phyloP scores from a whole-genome alignment of 2,329 filamentous ascomycete genomes.

The Fusarium torulosum region DNA sequence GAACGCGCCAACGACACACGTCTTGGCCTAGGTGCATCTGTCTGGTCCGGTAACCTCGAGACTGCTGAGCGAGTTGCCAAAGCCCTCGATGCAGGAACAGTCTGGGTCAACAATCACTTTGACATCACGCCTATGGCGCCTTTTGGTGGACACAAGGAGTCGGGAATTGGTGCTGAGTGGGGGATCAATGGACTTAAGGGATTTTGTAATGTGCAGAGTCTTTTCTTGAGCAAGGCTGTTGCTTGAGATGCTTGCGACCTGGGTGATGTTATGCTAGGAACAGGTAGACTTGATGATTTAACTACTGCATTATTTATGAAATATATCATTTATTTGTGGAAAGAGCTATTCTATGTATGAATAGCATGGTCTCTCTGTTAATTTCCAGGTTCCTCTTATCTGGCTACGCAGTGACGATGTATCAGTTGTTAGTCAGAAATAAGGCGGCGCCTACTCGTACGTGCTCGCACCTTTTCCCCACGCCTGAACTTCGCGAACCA shows the following conservation, averaged over 20 bases:
- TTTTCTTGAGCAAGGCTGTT: constrained; percentile 38
- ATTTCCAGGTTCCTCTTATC: too few species aligned
- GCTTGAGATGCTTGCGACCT: not conserved
- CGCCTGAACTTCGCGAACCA: too few species aligned
- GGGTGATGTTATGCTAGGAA: too few species aligned
- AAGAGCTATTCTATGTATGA: too few species aligned
- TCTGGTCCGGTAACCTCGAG: constrained; percentile 66
- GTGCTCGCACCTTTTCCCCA: too few species aligned
- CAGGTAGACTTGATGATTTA: too few species aligned
- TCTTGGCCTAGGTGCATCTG: constrained; percentile 66
- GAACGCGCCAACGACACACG: constrained; percentile 66
- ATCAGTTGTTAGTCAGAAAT: too few species aligned
- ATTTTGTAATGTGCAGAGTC: constrained; percentile 49
- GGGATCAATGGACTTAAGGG: constrained; percentile 55
- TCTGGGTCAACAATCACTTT: constrained; percentile 71
- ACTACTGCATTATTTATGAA: too few species aligned
- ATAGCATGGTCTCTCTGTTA: too few species aligned
- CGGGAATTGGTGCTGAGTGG: constrained; percentile 59
- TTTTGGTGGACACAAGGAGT: constrained; percentile 61
- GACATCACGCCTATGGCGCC: constrained; percentile 56
- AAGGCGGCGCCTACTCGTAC: too few species aligned
- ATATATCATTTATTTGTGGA: too few species aligned
- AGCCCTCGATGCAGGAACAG: constrained; percentile 66
- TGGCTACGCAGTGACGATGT: too few species aligned
- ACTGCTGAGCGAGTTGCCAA: constrained; percentile 65